A percentile compares a stretch with the other conserved stretches of the same genome.
Evolutionary conservation across 805 yeast species (phyloP).

Genomic region (Metschnikowia kofuensis): DNA sequence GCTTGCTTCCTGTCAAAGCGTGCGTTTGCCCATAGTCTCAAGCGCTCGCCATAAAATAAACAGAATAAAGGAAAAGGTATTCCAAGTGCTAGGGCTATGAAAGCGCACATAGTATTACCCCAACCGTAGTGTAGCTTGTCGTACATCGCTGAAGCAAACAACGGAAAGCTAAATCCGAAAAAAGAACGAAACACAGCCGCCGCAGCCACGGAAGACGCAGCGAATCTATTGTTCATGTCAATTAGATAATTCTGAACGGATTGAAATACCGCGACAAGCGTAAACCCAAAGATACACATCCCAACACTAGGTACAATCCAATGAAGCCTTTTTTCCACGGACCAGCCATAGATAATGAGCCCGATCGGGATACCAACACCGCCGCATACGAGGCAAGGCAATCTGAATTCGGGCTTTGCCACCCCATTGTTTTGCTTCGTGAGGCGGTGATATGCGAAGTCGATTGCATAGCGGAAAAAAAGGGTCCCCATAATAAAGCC

Average conservation of each 20-base stretch:
- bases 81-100: conserved; percentile 55
- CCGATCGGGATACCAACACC: conserved; percentile 59
- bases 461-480: conserved; percentile 47
- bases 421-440: conserved; percentile 48
- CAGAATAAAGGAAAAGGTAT: conserved; percentile 67
- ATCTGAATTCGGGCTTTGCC: conserved; percentile 57
- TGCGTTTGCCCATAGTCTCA: conserved; percentile 58
- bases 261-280: conserved; percentile 62
- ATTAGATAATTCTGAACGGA: conserved; percentile 66
- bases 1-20: conserved; percentile 48
- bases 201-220: conserved; percentile 69
- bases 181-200: conserved; percentile 65
- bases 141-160: conserved; percentile 61
- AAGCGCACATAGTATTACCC: conserved; percentile 65
- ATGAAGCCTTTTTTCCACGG: conserved; percentile 51
- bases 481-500: conserved; percentile 52
- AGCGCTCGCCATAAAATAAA: conserved; percentile 51
- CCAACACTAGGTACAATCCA: conserved; percentile 69
- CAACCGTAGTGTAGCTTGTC: conserved; percentile 59
- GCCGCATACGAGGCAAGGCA: conserved; percentile 46
- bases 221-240: conserved; percentile 64
- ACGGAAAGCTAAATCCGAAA: conserved; percentile 68
- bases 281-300: conserved; percentile 55
- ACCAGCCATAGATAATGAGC: conserved; percentile 71
- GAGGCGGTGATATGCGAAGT: conserved; percentile 35